phyloP scores from a whole-genome alignment of 176 grass and related monocot genomes.

The Bothriochloa decipiens region DNA sequence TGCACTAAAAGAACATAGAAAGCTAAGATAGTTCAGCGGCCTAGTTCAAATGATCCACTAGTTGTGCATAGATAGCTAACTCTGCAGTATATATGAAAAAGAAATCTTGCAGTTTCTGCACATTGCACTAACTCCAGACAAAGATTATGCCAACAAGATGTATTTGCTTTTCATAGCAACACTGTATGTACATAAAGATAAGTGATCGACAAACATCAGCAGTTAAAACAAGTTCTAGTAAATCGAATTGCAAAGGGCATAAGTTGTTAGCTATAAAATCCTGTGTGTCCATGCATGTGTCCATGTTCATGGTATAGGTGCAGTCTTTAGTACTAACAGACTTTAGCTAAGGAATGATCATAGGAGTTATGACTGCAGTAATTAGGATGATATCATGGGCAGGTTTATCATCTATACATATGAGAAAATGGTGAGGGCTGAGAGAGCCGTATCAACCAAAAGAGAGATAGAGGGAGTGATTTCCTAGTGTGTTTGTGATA shows the following conservation, averaged over 20 bases:
- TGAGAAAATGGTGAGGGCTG: not conserved
- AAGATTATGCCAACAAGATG: slow-evolving; percentile 21
- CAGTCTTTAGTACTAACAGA: not conserved
- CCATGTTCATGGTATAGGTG: not conserved
- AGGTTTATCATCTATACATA: not conserved
- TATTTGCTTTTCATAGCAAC: slow-evolving; percentile 15
- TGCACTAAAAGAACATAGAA: slow-evolving; percentile 9
- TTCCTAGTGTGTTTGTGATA: not conserved
- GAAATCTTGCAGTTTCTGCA: slow-evolving; percentile 13
- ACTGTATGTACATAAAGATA: slow-evolving; percentile 8
- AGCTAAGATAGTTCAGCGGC: slow-evolving; percentile 22
- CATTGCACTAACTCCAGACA: slow-evolving; percentile 22
- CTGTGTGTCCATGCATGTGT: not conserved
- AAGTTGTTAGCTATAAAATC: not conserved
- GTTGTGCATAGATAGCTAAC: slow-evolving; percentile 24
- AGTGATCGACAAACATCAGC: not conserved
- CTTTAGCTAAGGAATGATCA: not conserved
- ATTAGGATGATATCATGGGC: not conserved
- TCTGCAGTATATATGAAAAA: slow-evolving; percentile 11
- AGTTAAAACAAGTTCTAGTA: not conserved
- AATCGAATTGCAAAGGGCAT: not conserved
- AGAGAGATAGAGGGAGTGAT: not conserved
- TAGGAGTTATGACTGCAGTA: not conserved
- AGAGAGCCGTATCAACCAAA: not conserved
- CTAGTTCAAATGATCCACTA: slow-evolving; percentile 26